Base-by-base conservation (phyloP, 1,284 basidiomycete species). In the Polyporus tsugae region DNA sequence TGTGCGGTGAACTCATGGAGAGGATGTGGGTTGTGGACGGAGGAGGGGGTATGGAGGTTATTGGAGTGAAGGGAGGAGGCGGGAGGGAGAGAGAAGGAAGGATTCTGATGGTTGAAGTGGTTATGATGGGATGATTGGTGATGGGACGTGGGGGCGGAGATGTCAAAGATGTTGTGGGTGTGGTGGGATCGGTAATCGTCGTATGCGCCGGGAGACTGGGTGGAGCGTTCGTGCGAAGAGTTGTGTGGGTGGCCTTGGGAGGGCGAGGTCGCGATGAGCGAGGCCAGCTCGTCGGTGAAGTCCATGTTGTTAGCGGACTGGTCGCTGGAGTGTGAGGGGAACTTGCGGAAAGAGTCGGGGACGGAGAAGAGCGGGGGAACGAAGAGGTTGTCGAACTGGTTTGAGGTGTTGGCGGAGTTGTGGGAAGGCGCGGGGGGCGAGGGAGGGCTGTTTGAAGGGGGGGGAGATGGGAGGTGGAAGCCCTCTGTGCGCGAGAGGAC, bases 111-210 rank as follows among this genome's bases (percentile, higher is more conserved):
- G 63, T 58, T 65, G 68, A 70, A 75, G 66, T 68, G 73, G 71
- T 66, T 70, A 73, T 75, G 73, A 73, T 70, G 74, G 61, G 69
- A 73, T 41, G 69, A 73, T 69, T 72, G 72, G 69, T 80, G 74
- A 70, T 79, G 78, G 72, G 75, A 77, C 67, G 75, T 76, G 62
- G 85, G 83, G 1, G 85, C 84, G 65, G 85, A 84, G 77, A 91
- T 88, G 79, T 92, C 91, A 63, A 92, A 92, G 75, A 92, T 91
- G 79, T 91, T 90, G 82, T 91, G 91, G 5, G 88, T 84, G 58
- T 80, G 77, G 63, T 72, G 71, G 29, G 82, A 74, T 72, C 76
- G 79, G 57, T 80, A 79, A 69, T 83, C 78, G 72, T 80, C 78
- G 72, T 78, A 80, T 1, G 75, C 80, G 76, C 64, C 63, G 19